Evolutionary conservation across 345 rosid genomes (phyloP).

Genomic region (Populus ilicifolia): DNA sequence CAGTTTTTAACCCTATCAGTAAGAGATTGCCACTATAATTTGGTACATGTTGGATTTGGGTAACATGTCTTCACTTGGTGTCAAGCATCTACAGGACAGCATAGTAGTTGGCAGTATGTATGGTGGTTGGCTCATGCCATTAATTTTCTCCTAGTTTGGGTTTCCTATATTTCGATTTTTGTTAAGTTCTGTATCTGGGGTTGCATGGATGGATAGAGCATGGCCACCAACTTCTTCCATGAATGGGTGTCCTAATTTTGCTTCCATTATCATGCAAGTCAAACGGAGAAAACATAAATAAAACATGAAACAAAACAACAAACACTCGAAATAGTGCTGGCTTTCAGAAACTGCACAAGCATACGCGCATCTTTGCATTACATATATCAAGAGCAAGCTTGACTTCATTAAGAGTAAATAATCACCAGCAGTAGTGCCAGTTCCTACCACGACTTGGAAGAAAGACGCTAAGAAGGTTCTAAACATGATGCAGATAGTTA

Average conservation of each 20-base stretch:
- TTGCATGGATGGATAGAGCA: not conserved
- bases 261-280: not conserved
- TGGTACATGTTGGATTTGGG: not conserved
- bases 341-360: not conserved
- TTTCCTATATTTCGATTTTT: not conserved
- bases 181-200: not conserved
- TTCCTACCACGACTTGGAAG: slow-evolving; percentile 2
- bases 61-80: not conserved
- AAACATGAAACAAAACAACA: not conserved
- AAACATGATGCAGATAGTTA: slow-evolving; percentile 3
- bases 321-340: too few relatives aligned
- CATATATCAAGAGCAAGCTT: not conserved
- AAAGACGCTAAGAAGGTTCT: not conserved
- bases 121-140: not conserved
- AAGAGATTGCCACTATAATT: not conserved
- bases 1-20: not conserved
- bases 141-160: not conserved
- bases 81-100: not conserved
- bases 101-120: not conserved
- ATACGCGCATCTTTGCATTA: not conserved
- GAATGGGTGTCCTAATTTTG: not conserved
- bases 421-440: not conserved
- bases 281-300: not conserved
- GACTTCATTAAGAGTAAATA: not conserved
- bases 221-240: not conserved